Evolutionary conservation across 495 filamentous ascomycete species (phyloP), one percentile per base, ranked within the genome.

Genomic region (Rhypophila decipiens): DNA sequence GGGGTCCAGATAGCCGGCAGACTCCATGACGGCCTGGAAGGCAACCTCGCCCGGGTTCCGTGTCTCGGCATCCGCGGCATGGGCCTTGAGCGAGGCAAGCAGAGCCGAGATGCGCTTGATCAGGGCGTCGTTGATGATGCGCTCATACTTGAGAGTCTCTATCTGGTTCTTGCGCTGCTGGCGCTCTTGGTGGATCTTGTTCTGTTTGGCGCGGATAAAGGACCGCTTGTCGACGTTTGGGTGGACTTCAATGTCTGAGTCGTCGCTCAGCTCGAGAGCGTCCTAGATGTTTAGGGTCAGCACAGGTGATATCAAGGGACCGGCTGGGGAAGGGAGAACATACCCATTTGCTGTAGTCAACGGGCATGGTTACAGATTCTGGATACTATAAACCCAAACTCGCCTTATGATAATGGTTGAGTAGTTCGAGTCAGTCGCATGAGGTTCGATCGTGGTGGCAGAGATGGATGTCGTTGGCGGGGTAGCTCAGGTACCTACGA

Each of bases 141-240:
- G 85, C 68, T 98, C 90, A 66, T 91, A 96, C 69, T 90, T 90
- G 52, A 91, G 72, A 2, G 90, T 95, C 57, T 85, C 79, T 63
- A 98, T 97, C 60, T 95, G 83, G 58, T 86, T 79, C 55, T 83
- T 86, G 44, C 93, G 86, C 55, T 89, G 82, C 46, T 78, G 72
- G 36, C 93, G 85, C 61, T 96, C 84, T 59, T 85, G 78, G 62
- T 98, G 93, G 61, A 98, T 98, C 65, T 97, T 89, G 59, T 86
- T 83, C 68, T 96, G 93, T 72, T 97, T 98, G 46, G 93, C 93
- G 44, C 93, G 88, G 64, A 98, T 98, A 70, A 98, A 98, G 45
- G 93, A 97, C 2, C 84, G 83, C 61, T 98, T 98, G 71, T 98
- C 93, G 66, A 98, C 93, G 70, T 98, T 98, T 47, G 94, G 93